phyloP scores from a whole-genome alignment of 495 filamentous ascomycete species.

The Penicillium fimorum region DNA sequence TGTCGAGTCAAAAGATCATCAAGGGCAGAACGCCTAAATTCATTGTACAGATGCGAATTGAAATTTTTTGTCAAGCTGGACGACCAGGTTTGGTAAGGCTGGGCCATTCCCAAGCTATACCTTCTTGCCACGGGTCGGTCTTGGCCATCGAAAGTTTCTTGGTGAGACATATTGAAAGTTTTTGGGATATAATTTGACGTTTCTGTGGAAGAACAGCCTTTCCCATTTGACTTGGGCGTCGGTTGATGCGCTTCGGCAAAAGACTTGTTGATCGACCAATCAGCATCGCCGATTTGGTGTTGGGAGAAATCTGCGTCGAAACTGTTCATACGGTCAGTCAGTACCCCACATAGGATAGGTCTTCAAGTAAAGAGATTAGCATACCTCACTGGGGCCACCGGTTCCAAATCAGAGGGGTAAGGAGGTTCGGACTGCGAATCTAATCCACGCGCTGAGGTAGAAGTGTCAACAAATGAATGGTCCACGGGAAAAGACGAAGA shows the following conservation, averaged over 20 bases:
- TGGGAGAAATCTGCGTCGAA: neutral
- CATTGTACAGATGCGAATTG: constrained; percentile 74
- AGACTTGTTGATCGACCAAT: neutral
- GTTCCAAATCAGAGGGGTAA: constrained; percentile 8
- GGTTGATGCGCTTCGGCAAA: neutral
- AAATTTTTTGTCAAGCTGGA: constrained; percentile 73
- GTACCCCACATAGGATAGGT: neutral
- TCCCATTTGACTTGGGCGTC: neutral
- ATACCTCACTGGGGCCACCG: constrained; percentile 16
- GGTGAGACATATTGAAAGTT: neutral
- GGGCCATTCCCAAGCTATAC: constrained; percentile 51
- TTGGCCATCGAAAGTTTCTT: constrained; percentile 1
- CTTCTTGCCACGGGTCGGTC: constrained; percentile 1
- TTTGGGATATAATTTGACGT: constrained; percentile 9
- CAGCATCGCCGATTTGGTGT: neutral
- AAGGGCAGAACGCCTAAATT: constrained; percentile 69
- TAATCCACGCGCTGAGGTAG: constrained; percentile 38
- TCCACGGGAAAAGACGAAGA: constrained; percentile 43
- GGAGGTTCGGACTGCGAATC: constrained; percentile 11
- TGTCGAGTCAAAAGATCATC: constrained; percentile 57
- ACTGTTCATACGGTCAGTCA: neutral
- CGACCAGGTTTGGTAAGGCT: constrained; percentile 78
- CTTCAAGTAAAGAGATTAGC: neutral
- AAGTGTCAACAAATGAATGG: constrained; percentile 54
- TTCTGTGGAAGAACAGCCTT: constrained; percentile 4